Evolutionary conservation across 2,329 filamentous ascomycete genomes (phyloP), one percentile per base, ranked within the genome.

Genomic region (Ceratocystiopsis minuta): DNA sequence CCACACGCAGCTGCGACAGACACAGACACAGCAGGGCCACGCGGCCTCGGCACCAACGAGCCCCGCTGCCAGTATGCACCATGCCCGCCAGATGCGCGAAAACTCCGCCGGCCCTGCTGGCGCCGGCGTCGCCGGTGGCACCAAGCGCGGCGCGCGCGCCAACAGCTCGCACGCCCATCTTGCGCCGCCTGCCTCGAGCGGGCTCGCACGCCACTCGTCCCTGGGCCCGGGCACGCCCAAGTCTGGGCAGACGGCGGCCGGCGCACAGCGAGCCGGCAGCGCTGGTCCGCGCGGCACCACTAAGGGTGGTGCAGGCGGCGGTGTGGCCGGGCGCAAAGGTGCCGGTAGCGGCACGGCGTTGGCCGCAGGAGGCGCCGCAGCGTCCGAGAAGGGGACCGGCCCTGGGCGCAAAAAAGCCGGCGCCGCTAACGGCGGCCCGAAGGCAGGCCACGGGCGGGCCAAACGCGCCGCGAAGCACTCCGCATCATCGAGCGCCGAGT

Each of bases 141-240:
- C 24, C 16, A 77, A 78, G 55, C 63, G 68, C 32, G 66, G 61
- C 0, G 66, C 67, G 2, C 64, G 71, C 34, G 58, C 60, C 43
- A 70, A 60, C 51, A 63, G 58, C 37, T 61, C 63, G 20, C 56
- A 70, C 3, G 65, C 64, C 38, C 68, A 57, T 44, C 50, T 65
- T 3, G 66, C 70, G 2, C 56, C 60, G 9, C 24, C 24, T 2
- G 63, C 68, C 4, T 73, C 72, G 2, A 77, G 72, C 51, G 66
- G 66, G 1, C 60, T 79, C 12, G 74, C 73, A 7, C 65, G 75
- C 14, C 75, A 78, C 53, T 67, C 74, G 1, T 78, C 75, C 2
- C 61, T 76, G 3, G 74, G 73, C 0, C 75, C 75, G 0, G 72
- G 73, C 24, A 77, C 73, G 3, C 71, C 74, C 11, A 77, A 78